Percentiles rank a stretch among this genome's conserved stretches.
phyloP scores from a whole-genome alignment of 495 filamentous ascomycete genomes.

The Trichoderma virens region DNA sequence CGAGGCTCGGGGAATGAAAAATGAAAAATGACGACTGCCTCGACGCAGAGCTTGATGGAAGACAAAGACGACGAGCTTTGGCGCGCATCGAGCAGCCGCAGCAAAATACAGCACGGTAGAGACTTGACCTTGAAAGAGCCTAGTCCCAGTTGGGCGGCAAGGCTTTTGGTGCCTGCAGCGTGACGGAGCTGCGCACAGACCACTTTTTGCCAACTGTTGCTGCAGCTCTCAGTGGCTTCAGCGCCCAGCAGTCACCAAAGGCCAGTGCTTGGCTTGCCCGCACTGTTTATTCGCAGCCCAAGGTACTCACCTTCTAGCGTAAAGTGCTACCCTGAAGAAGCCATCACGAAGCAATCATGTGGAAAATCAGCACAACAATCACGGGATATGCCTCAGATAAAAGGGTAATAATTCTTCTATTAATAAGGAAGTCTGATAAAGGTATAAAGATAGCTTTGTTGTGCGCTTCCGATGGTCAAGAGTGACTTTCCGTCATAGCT shows the following conservation, averaged over 20 bases:
- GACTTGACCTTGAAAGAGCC: not conserved
- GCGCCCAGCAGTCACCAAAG: not conserved
- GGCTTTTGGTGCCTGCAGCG: not conserved
- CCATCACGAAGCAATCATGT: no score
- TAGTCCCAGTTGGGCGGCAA: slow-evolving; percentile 6
- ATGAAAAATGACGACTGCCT: not conserved
- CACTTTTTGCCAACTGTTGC: not conserved
- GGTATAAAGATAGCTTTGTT: no score
- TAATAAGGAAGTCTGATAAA: no score
- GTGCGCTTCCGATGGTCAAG: no score
- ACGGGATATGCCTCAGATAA: no score
- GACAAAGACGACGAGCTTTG: not conserved
- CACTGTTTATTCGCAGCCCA: no score
- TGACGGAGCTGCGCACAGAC: not conserved
- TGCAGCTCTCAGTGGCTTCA: not conserved
- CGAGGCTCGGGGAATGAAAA: not conserved
- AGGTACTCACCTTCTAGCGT: no score
- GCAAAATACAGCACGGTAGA: not conserved
- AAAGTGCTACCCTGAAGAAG: not conserved
- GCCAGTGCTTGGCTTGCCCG: not conserved
- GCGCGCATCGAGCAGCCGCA: not conserved
- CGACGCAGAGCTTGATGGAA: not conserved
- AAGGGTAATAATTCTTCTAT: no score
- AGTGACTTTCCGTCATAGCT: no score
- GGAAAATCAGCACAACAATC: no score